phyloP scores from a whole-genome alignment of 768 basidiomycete species.

The Lactarius akahatsu region DNA sequence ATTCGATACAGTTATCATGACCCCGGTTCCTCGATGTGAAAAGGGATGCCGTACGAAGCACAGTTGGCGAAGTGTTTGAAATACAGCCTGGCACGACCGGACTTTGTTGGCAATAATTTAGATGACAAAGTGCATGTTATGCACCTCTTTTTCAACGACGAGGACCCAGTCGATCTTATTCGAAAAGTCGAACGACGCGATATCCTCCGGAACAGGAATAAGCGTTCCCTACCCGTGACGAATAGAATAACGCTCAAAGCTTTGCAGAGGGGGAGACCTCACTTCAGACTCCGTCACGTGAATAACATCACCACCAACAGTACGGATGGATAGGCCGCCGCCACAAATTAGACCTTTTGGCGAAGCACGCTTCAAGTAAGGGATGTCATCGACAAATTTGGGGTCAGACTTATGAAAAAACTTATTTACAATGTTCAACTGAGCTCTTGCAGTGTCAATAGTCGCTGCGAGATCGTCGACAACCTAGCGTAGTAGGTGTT shows the following conservation, averaged over 20 bases:
- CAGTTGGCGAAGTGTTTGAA: conserved; percentile 75
- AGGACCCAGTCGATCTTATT: conserved; percentile 70
- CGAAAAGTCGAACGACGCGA: conserved; percentile 58
- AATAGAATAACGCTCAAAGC: neutral
- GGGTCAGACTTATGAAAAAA: conserved; percentile 13
- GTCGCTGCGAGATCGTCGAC: conserved; percentile 91
- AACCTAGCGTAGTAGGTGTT: conserved; percentile 48
- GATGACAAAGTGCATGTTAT: conserved; percentile 10
- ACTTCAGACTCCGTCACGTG: conserved; percentile 60
- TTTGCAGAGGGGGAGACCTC: conserved; percentile 12
- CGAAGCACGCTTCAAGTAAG: conserved; percentile 65
- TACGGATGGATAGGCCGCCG: conserved; percentile 53
- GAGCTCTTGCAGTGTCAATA: conserved; percentile 65
- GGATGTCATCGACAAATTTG: conserved; percentile 8
- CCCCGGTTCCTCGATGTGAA: conserved; percentile 56
- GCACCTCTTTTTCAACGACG: conserved; percentile 91
- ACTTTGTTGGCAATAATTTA: neutral
- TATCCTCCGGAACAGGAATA: conserved; percentile 75
- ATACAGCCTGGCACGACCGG: conserved; percentile 71
- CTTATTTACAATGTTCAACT: conserved; percentile 71
- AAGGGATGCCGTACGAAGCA: conserved; percentile 48
- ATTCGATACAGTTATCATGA: conserved; percentile 69
- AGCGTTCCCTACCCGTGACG: conserved; percentile 55
- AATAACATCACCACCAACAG: conserved; percentile 55
- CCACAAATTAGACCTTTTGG: conserved; percentile 88